These are phyloP conservation scores for Mrakiaceae sp. DNA, from an alignment of 1,284 basidiomycete species.

Conservation along the genomic window DNA sequence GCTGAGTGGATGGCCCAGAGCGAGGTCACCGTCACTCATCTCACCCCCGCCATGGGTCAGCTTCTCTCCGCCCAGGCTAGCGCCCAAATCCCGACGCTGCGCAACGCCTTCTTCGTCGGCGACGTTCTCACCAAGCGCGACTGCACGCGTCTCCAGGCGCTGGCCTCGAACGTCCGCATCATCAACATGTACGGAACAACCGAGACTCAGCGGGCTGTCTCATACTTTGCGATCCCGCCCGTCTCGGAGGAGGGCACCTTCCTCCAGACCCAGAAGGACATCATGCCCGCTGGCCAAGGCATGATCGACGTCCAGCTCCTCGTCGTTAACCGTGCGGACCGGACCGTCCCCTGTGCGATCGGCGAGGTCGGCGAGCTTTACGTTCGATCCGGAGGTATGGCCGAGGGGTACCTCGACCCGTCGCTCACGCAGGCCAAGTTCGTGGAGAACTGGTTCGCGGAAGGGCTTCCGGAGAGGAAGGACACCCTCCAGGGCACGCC, in stretches of 20 bases:
- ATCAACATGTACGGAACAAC: conserved; percentile 99
- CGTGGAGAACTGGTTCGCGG: conserved; percentile 80
- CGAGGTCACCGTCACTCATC: conserved; percentile 82
- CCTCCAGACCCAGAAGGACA: conserved; percentile 88
- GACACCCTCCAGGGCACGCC: conserved; percentile 61
- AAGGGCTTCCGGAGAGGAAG: conserved; percentile 40
- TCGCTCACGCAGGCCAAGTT: conserved; percentile 84
- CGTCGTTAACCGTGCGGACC: conserved; percentile 89
- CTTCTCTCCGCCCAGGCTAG: conserved; percentile 93
- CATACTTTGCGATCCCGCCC: conserved; percentile 88
- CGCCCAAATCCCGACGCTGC: conserved; percentile 71
- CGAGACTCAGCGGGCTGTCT: conserved; percentile 97
- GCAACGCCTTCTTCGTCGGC: conserved; percentile 97
- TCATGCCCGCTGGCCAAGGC: conserved; percentile 94
- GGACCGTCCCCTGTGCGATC: conserved; percentile 77
- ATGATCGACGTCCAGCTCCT: conserved; percentile 98
- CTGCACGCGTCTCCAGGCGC: conserved; percentile 84
- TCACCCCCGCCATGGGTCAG: conserved; percentile 99
- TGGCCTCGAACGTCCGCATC: conserved; percentile 85
- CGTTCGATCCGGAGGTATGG: conserved; percentile 88
- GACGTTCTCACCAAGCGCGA: conserved; percentile 98
- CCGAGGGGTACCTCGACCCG: conserved; percentile 86
- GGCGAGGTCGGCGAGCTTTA: conserved; percentile 99
- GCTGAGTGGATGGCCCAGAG: conserved; percentile 98
- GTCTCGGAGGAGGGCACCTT: conserved; percentile 78